Evolutionary conservation across 106 monocot species (phyloP).

Genomic region (Gastrodia elata): DNA sequence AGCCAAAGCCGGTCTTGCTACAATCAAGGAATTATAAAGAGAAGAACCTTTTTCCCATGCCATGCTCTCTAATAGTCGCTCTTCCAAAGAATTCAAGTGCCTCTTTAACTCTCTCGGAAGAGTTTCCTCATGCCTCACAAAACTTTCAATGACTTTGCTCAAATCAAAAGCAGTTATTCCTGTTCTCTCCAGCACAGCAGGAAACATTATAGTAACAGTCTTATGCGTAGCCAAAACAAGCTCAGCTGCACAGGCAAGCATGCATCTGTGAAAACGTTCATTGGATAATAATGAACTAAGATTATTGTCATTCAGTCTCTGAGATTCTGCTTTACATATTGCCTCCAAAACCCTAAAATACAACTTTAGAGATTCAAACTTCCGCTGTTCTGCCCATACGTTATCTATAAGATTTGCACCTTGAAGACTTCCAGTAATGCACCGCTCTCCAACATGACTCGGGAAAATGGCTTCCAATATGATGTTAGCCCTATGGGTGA

Average conservation of each 20-base stretch:
- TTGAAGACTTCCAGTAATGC: constrained; percentile 41
- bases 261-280: constrained; percentile 90
- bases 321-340: constrained; percentile 81
- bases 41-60: constrained; percentile 92
- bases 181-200: constrained; percentile 73
- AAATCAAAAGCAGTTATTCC: constrained; percentile 97
- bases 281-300: constrained; percentile 65
- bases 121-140: constrained; percentile 91
- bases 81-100: constrained; percentile 90
- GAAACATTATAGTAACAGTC: constrained; percentile 93
- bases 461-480: constrained; percentile 90
- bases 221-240: constrained; percentile 93
- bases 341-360: constrained; percentile 86
- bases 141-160: constrained; percentile 90
- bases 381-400: constrained; percentile 84
- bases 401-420: constrained; percentile 54
- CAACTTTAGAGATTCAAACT: constrained; percentile 76
- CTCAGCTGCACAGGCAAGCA: constrained; percentile 96
- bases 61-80: constrained; percentile 81
- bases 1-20: constrained; percentile 63
- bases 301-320: constrained; percentile 49
- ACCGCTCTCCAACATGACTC: constrained; percentile 41
- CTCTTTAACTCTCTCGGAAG: constrained; percentile 97
- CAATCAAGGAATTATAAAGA: constrained; percentile 83
- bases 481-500: constrained; percentile 48